phyloP scores from a whole-genome alignment of 1,284 basidiomycete genomes.

The Heimioporus punctisporus region DNA sequence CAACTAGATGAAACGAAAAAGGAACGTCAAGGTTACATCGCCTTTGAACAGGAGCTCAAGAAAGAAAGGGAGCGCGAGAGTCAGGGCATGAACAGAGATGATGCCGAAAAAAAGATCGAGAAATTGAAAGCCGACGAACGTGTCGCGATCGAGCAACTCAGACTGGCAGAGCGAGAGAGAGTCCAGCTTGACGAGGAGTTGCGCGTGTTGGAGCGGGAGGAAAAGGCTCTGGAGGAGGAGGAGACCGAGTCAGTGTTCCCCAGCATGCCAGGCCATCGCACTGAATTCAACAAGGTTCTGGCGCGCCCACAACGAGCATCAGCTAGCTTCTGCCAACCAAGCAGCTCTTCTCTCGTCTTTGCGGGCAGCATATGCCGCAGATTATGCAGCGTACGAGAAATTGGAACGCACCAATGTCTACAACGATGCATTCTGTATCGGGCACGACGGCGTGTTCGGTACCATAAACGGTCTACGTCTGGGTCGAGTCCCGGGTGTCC shows the following conservation, averaged over 20 bases:
- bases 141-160: conserved; percentile 71
- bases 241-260: conserved; percentile 70
- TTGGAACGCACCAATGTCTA: conserved; percentile 97
- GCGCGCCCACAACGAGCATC: conserved; percentile 75
- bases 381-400: conserved; percentile 78
- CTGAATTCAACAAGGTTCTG: conserved; percentile 69
- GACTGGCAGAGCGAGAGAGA: conserved; percentile 74
- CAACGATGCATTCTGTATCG: conserved; percentile 98
- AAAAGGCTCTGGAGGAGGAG: conserved; percentile 74
- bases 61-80: conserved; percentile 72
- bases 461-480: conserved; percentile 97
- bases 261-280: background rate
- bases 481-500: conserved; percentile 81
- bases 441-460: conserved; percentile 92
- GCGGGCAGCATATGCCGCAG: conserved; percentile 75
- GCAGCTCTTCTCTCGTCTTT: conserved; percentile 70
- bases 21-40: conserved; percentile 92
- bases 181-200: conserved; percentile 78
- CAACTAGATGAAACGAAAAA: conserved; percentile 91
- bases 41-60: conserved; percentile 86
- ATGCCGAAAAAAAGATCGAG: conserved; percentile 71
- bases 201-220: conserved; percentile 70
- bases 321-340: conserved; percentile 67
- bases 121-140: conserved; percentile 78
- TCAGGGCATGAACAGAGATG: conserved; percentile 59